Base-by-base conservation (phyloP, 225 moss, liverwort and hornwort genomes). In the Pleurozium schreberi region DNA sequence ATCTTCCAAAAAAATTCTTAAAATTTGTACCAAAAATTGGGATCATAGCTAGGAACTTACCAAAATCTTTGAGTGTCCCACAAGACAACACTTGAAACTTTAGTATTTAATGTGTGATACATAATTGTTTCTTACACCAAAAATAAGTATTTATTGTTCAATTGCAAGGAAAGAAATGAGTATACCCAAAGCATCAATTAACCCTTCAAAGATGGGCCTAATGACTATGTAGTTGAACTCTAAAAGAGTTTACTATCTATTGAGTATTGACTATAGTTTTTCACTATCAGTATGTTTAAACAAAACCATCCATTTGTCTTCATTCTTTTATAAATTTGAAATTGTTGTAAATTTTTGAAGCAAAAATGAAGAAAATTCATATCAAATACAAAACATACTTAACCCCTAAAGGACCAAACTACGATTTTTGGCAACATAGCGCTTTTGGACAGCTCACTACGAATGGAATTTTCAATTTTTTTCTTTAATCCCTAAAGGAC, bases 211-310 rank as follows among this genome's bases (percentile, higher is more conserved):
- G 14, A 42, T 1, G 1, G 5, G 9, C 27, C 71, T 45, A 28
- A 28, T 73, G 28, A 73, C 45, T 5, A 5, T 2, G 6, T 14
- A 45, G 3, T 73, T 73, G 40, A 73, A 42, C 0, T 69, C 27
- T 43, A 5, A 26, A 43, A 27, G 27, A 26, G 0, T 16, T 43
- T 17, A 16, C 1, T 45, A 5, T 30, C 5, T 73, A 5, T 18
- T n/a, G n/a, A n/a, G n/a, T n/a, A n/a, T n/a, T n/a, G n/a, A 47
- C 10, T 45, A 43, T 43, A 43, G 2, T 27, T 16, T 45, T 45
- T 25, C 2, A 18, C 18, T 18, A 74, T 0, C 0, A 0, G 2
- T 74, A 16, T 0, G 45, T 73, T 73, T 47, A 7, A 74, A 74
- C 15, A 11, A 42, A 70, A 26, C 11, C 9, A 8, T 14, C 21